Evolutionary conservation across 352 stramenopile genomes (phyloP).

Genomic region (Globisporangium orthogonon): DNA sequence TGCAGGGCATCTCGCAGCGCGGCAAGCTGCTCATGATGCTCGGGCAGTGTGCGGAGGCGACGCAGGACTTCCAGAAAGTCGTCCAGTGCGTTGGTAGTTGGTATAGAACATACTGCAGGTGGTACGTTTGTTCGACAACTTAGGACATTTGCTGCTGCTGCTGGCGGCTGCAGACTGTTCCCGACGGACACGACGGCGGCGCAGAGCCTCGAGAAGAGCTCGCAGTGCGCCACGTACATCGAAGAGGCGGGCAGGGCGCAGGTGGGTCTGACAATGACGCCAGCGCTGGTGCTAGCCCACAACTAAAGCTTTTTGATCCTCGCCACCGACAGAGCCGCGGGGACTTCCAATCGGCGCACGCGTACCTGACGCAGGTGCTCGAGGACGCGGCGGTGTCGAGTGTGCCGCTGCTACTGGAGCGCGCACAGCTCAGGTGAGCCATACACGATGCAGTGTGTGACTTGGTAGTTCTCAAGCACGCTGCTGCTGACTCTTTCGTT

Average conservation of each 20-base stretch:
- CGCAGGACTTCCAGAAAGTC: slow-evolving; percentile 47
- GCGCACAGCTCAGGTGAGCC: slow-evolving; percentile 46
- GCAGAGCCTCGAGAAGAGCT: slow-evolving; percentile 59
- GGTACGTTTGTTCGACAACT: too few relatives aligned
- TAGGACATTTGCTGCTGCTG: neutral
- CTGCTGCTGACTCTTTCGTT: neutral
- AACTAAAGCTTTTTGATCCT: neutral
- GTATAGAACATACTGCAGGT: too few relatives aligned
- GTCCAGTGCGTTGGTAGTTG: slow-evolving; percentile 43
- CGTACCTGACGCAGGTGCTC: slow-evolving; percentile 60
- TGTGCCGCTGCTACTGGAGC: slow-evolving; percentile 53
- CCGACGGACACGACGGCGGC: slow-evolving; percentile 40
- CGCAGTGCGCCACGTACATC: slow-evolving; percentile 52
- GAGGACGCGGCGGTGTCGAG: slow-evolving; percentile 70
- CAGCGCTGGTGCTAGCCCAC: too few relatives aligned
- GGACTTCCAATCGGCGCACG: slow-evolving; percentile 57
- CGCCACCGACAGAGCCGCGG: slow-evolving; percentile 32
- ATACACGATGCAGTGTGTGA: neutral
- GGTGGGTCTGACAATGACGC: too few relatives aligned
- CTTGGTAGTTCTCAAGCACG: too few relatives aligned
- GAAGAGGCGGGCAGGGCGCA: slow-evolving; percentile 54
- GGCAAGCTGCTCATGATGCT: slow-evolving; percentile 79
- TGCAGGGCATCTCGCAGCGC: slow-evolving; percentile 51
- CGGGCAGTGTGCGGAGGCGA: slow-evolving; percentile 53
- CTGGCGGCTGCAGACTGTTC: slow-evolving; percentile 44